Evolutionary conservation across 2,329 filamentous ascomycete genomes (phyloP), one percentile per base, ranked within the genome.

Genomic region (Calonectria pseudoturangicola): DNA sequence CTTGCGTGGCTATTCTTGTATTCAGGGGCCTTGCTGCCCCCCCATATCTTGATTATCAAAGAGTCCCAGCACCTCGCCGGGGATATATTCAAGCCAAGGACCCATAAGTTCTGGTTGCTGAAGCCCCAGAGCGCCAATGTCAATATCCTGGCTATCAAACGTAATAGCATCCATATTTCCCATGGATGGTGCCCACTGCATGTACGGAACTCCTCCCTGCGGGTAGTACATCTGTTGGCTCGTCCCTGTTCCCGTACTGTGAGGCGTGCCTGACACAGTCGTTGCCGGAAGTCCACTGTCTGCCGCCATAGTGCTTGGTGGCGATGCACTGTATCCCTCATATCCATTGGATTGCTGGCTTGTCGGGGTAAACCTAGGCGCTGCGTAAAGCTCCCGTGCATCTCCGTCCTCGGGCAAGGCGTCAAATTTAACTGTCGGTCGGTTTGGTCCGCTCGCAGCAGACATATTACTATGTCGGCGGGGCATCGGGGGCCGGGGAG

Each of bases 131-230:
- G 90, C 86, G 28, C 89, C 91, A 87, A 96, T 93, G 75, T 96
- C 93, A 41, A 96, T 91, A 75, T 96, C 93, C 74, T 94, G 93
- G 72, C 91, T 93, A 80, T 95, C 92, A 75, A 96, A 94, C 73
- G 93, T 92, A 84, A 95, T 93, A 74, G 85, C 84, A 58, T 89
- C 85, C 73, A 86, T 84, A 67, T 80, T 84, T 9, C 82, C 81
- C 74, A 81, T 78, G 2, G 79, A 76, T 6, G 78, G 75, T n/a
- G 73, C 78, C 83, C 83, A 84, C 1, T 77, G 71, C 60, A 82
- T 77, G 16, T 77, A 83, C 3, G 82, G 70, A 41, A 83, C 77
- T 33, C 58, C 68, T 12, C 71, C 74, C 12, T 79, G 80, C 7
- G 75, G 74, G 70, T 79, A 83, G 56, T 82, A 84, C 58, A 81